A percentile compares a stretch with the other conserved stretches of the same genome.
These are phyloP conservation scores for Candida loeiensis DNA, from an alignment of 805 yeast species.

Conservation along the genomic window DNA sequence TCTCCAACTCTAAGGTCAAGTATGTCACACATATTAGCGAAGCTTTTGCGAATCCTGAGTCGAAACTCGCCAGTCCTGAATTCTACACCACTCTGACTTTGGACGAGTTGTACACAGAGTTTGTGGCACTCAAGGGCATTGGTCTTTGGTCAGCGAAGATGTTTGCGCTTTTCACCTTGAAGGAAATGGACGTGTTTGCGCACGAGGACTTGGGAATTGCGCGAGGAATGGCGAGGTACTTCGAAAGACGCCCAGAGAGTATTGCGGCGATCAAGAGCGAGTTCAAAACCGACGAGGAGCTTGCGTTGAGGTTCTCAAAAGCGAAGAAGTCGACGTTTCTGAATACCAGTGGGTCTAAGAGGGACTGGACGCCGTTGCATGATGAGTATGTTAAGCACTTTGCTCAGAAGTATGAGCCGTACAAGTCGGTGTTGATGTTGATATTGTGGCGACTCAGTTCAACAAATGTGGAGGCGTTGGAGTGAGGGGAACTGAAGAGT, in stretches of 20 bases:
- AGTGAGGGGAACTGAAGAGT: not conserved
- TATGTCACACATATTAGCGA: conserved; percentile 57
- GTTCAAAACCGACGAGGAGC: conserved; percentile 32
- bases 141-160: conserved; percentile 89
- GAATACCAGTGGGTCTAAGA: conserved; percentile 35
- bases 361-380: conserved; percentile 66
- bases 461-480: conserved; percentile 49
- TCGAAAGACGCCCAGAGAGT: conserved; percentile 50
- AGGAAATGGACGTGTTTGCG: conserved; percentile 67
- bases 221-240: conserved; percentile 68
- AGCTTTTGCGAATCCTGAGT: conserved; percentile 43
- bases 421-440: conserved; percentile 63
- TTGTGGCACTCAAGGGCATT: conserved; percentile 61
- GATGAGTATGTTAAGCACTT: conserved; percentile 54
- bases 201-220: conserved; percentile 81
- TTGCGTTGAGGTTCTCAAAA: conserved; percentile 11
- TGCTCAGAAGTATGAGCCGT: conserved; percentile 62
- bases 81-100: conserved; percentile 38
- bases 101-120: conserved; percentile 45
- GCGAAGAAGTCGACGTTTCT: conserved; percentile 34
- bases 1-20: conserved; percentile 63
- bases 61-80: conserved; percentile 27
- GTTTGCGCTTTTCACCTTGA: conserved; percentile 72
- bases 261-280: conserved; percentile 40
- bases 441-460: conserved; percentile 69